phyloP scores from a whole-genome alignment of 768 basidiomycete genomes.

The Boletus rubescentipes region DNA sequence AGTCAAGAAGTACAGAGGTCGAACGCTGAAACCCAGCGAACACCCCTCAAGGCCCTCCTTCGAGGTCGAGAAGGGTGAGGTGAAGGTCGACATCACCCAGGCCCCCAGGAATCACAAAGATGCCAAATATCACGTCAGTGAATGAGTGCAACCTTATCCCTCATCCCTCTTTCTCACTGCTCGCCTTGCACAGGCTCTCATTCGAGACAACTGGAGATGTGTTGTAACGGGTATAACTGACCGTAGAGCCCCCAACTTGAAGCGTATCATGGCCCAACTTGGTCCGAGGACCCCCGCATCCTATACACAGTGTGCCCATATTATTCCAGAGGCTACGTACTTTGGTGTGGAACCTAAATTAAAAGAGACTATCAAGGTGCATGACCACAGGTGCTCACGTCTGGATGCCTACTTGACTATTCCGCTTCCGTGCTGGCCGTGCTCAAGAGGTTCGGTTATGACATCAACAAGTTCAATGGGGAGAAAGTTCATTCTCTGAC shows the following conservation, averaged over 20 bases:
- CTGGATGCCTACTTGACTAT: slow-evolving; percentile 2
- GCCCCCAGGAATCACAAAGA: slow-evolving; percentile 1
- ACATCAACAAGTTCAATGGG: slow-evolving; percentile 1
- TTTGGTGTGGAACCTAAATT: not conserved
- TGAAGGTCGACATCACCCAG: not conserved
- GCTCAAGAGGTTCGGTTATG: slow-evolving; percentile 1
- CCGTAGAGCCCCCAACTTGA: not conserved
- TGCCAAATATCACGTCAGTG: slow-evolving; percentile 4
- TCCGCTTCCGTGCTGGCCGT: slow-evolving; percentile 1
- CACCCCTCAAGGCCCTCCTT: slow-evolving; percentile 20
- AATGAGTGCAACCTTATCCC: not conserved
- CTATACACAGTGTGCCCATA: not conserved
- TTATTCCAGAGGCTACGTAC: slow-evolving; percentile 5
- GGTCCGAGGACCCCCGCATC: not conserved
- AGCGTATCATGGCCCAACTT: not conserved
- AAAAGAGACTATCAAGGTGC: not conserved
- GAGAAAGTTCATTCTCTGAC: slow-evolving; percentile 6
- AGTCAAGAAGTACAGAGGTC: slow-evolving; percentile 17
- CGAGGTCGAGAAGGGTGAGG: not conserved
- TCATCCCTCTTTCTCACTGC: not conserved
- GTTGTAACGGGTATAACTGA: slow-evolving; percentile 32
- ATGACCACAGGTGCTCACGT: not conserved
- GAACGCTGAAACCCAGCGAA: slow-evolving; percentile 20
- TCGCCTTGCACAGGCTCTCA: slow-evolving; percentile 29
- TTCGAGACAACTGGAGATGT: slow-evolving; percentile 38